Evolutionary conservation across 2,329 filamentous ascomycete genomes (phyloP).

Genomic region (Neofusicoccum sp.): DNA sequence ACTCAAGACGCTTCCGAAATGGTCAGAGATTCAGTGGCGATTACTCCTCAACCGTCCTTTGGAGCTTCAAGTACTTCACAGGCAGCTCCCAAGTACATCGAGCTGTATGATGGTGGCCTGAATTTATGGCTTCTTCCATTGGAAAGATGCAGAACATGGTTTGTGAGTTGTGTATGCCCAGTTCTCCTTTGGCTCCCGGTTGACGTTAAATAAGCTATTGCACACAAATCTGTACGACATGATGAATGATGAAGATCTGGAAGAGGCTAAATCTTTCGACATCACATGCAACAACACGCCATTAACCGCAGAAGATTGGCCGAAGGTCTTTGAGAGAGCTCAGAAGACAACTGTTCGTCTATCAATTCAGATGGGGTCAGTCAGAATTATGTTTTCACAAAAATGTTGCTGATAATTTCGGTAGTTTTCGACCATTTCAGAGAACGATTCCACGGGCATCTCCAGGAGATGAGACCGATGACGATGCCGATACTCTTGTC

Average conservation of each 20-base stretch:
- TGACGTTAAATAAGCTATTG: neutral
- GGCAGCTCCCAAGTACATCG: neutral
- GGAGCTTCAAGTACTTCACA: neutral
- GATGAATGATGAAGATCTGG: neutral
- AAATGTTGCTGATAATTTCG: neutral
- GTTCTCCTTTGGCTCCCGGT: neutral
- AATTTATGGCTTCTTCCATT: slow-evolving; percentile 1
- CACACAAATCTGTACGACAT: neutral
- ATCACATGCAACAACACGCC: neutral
- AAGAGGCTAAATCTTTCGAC: neutral
- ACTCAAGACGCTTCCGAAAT: neutral
- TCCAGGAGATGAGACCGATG: neutral
- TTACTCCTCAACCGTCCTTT: neutral
- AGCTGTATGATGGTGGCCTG: neutral
- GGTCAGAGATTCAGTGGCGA: neutral
- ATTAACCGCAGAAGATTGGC: neutral
- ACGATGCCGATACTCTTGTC: neutral
- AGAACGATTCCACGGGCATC: neutral
- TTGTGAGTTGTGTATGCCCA: neutral
- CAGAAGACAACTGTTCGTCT: neutral
- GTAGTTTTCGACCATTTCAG: neutral
- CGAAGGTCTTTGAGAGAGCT: neutral
- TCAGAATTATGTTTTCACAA: no score
- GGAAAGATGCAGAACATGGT: neutral
- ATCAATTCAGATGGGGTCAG: neutral